These are phyloP conservation scores for Lumnitzera littorea DNA, from an alignment of 345 rosid genomes.

Conservation along the genomic window DNA sequence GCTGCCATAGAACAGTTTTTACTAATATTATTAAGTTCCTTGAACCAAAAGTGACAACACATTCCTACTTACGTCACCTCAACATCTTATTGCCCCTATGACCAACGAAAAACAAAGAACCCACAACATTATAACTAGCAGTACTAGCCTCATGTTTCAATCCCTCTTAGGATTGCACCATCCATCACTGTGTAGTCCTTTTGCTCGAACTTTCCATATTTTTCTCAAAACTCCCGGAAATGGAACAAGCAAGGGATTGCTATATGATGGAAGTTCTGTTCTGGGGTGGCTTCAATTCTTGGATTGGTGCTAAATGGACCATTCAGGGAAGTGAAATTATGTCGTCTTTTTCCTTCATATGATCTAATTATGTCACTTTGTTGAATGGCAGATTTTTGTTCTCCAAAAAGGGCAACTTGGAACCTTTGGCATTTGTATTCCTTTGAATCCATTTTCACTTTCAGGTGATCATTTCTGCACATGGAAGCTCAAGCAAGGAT, in stretches of 20 bases:
- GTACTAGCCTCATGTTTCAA: too few species aligned
- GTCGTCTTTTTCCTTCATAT: too few species aligned
- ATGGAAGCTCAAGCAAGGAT: too few species aligned
- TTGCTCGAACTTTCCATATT: too few species aligned
- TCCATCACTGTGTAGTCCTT: constrained; percentile 3
- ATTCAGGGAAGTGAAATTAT: too few species aligned
- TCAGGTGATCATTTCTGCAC: constrained; percentile 1
- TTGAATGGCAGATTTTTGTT: constrained; percentile 16
- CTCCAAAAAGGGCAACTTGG: constrained; percentile 43
- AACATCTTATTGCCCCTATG: constrained; percentile 21
- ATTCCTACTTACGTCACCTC: constrained; percentile 31
- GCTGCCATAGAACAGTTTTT: constrained; percentile 20
- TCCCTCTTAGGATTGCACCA: too few species aligned
- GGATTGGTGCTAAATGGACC: not conserved
- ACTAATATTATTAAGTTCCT: constrained; percentile 8
- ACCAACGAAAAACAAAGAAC: constrained; percentile 3
- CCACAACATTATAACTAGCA: not conserved
- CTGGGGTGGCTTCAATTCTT: not conserved
- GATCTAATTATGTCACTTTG: constrained; percentile 1
- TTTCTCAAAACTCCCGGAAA: too few species aligned
- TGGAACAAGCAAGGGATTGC: too few species aligned
- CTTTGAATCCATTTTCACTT: constrained; percentile 6
- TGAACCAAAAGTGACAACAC: constrained; percentile 15
- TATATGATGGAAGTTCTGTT: not conserved
- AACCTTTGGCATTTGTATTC: constrained; percentile 47